Conservation (phyloP, 2,329 filamentous ascomycete species). For the Hypomyces perniciosus region DNA sequence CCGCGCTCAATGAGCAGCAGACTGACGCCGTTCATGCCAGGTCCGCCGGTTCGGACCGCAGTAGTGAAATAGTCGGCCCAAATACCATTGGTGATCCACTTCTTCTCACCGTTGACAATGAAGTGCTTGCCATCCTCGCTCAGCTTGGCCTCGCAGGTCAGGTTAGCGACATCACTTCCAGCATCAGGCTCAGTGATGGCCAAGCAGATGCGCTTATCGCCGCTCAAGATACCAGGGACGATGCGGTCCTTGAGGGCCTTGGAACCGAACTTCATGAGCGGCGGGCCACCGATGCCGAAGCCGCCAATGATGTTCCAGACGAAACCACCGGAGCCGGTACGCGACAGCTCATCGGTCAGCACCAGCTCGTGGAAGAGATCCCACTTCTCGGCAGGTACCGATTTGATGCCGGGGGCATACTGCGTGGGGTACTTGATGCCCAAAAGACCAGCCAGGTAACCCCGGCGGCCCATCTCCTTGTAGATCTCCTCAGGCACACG, state of each 20-base stretch:
- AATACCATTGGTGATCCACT: slow-evolving; percentile 98
- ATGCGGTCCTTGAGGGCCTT: slow-evolving; percentile 81
- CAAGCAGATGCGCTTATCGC: slow-evolving; percentile 95
- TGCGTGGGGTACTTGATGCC: slow-evolving; percentile 76
- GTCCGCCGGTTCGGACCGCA: slow-evolving; percentile 81
- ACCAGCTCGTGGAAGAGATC: slow-evolving; percentile 98
- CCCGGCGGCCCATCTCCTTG: slow-evolving; percentile 88
- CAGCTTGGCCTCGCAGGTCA: slow-evolving; percentile 93
- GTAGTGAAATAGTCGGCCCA: slow-evolving; percentile 98
- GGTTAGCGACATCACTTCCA: slow-evolving; percentile 88
- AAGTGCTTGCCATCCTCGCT: slow-evolving; percentile 96
- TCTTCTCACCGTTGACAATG: slow-evolving; percentile 99
- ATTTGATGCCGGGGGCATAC: slow-evolving; percentile 67
- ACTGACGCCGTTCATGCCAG: slow-evolving; percentile 88
- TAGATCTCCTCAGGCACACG: slow-evolving; percentile 84
- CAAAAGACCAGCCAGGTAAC: slow-evolving; percentile 88
- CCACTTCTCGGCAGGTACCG: slow-evolving; percentile 83
- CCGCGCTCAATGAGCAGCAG: slow-evolving; percentile 87
- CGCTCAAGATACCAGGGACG: slow-evolving; percentile 77
- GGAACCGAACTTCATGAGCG: slow-evolving; percentile 85
- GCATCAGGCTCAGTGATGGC: slow-evolving; percentile 97
- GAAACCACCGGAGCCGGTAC: slow-evolving; percentile 81
- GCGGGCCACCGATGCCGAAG: slow-evolving; percentile 92
- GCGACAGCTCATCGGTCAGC: slow-evolving; percentile 88
- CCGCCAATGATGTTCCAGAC: slow-evolving; percentile 97